Conservation (phyloP, 2,329 filamentous ascomycete genomes). For the Penicillium sp. region DNA sequence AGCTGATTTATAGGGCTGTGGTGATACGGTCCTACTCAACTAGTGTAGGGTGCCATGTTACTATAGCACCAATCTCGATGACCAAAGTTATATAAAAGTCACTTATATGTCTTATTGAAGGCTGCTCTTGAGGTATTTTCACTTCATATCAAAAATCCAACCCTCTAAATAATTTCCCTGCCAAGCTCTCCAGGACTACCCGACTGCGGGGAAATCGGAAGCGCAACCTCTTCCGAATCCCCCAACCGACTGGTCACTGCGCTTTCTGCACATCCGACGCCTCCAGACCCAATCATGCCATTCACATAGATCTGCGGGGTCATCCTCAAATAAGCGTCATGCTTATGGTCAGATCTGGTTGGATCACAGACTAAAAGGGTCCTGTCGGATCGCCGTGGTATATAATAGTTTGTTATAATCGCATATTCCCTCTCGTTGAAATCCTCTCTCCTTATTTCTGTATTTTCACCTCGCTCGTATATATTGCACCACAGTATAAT, state of each 20-base stretch:
- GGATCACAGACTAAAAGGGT: background rate
- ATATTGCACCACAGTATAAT: background rate
- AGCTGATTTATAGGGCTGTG: background rate
- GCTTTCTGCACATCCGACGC: constrained; percentile 4
- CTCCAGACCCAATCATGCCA: constrained; percentile 13
- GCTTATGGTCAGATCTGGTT: constrained; percentile 15
- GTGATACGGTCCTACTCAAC: background rate
- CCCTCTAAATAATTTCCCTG: background rate
- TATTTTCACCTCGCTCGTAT: background rate
- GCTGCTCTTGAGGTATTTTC: background rate
- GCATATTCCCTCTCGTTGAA: background rate
- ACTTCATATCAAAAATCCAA: background rate
- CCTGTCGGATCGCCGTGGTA: constrained; percentile 17
- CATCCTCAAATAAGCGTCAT: constrained; percentile 20
- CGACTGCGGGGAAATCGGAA: constrained; percentile 23
- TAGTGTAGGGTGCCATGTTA: background rate
- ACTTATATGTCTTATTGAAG: background rate
- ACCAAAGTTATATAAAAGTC: too few species aligned
- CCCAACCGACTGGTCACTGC: background rate
- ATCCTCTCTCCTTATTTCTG: background rate
- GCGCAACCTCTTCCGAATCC: constrained; percentile 16
- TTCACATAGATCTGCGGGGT: constrained; percentile 17
- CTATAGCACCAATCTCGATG: too few species aligned
- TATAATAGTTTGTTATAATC: constrained; percentile 7
- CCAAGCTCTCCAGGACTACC: background rate